phyloP scores from a whole-genome alignment of 306 rosid genomes.

The Cicer arietinum region DNA sequence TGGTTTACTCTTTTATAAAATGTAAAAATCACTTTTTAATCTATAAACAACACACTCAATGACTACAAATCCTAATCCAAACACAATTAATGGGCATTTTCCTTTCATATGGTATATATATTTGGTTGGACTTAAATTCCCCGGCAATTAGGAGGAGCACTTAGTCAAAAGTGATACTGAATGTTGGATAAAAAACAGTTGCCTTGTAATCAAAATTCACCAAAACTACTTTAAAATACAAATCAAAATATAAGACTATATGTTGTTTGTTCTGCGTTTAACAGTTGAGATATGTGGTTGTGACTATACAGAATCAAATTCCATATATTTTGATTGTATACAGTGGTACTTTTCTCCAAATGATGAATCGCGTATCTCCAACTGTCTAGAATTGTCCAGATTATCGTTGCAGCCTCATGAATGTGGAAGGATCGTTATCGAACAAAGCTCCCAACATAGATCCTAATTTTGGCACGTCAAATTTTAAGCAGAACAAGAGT shows the following conservation, averaged over 20 bases:
- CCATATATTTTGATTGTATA: too few species aligned
- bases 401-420: not conserved
- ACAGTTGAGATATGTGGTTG: too few species aligned
- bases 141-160: too few species aligned
- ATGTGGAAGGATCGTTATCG: not conserved
- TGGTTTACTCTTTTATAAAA: not conserved
- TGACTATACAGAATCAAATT: too few species aligned
- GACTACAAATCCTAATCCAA: too few species aligned
- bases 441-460: not conserved
- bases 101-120: not conserved
- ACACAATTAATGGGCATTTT: not conserved
- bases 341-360: not conserved
- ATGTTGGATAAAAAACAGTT: not conserved
- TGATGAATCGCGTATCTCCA: not conserved
- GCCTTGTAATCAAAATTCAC: not conserved
- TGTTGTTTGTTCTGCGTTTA: not conserved
- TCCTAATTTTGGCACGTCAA: not conserved
- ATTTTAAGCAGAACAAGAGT: not conserved
- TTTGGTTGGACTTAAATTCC: not conserved
- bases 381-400: not conserved
- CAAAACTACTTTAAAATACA: not conserved
- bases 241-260: too few species aligned
- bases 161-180: too few species aligned
- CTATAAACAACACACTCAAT: too few species aligned
- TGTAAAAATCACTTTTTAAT: too few species aligned